phyloP scores from a whole-genome alignment of 352 stramenopile species.

The Globisporangium irregulare region DNA sequence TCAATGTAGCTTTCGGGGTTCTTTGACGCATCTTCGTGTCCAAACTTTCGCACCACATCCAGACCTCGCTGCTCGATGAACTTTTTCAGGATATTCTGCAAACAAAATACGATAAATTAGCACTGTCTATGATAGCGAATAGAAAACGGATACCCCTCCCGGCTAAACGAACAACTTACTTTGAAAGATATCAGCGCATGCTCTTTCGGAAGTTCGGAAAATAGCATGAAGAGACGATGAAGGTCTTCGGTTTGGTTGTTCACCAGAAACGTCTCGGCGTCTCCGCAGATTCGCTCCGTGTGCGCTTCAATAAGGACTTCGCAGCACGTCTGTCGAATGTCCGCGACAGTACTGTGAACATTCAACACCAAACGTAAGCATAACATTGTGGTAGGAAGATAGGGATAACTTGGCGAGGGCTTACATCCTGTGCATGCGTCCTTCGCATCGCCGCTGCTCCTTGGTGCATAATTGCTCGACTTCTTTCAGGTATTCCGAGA shows the following conservation, averaged over 20 bases:
- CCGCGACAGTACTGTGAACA: slow-evolving; percentile 57
- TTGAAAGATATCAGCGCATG: slow-evolving; percentile 81
- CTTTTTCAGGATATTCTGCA: slow-evolving; percentile 82
- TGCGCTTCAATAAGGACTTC: slow-evolving; percentile 77
- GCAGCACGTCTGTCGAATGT: slow-evolving; percentile 78
- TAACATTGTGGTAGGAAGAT: not conserved
- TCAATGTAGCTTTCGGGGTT: slow-evolving; percentile 85
- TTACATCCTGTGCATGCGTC: slow-evolving; percentile 71
- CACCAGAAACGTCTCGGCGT: slow-evolving; percentile 70
- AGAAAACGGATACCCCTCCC: not conserved
- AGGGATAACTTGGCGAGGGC: slow-evolving; percentile 9
- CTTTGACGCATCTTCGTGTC: slow-evolving; percentile 75
- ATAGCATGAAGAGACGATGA: slow-evolving; percentile 73
- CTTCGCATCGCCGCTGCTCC: slow-evolving; percentile 78
- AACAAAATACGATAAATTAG: slow-evolving; percentile 1
- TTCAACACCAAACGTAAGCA: not conserved
- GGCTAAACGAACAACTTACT: slow-evolving; percentile 26
- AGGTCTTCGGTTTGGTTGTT: slow-evolving; percentile 81
- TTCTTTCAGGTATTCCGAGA: slow-evolving; percentile 73
- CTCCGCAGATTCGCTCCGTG: slow-evolving; percentile 77
- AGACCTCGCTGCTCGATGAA: slow-evolving; percentile 80
- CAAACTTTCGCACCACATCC: slow-evolving; percentile 76
- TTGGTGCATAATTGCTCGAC: slow-evolving; percentile 71
- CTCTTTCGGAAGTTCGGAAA: slow-evolving; percentile 79
- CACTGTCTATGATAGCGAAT: not conserved